Evolutionary conservation across 768 basidiomycete species (phyloP).

Genomic region (Termitomyces sp.): DNA sequence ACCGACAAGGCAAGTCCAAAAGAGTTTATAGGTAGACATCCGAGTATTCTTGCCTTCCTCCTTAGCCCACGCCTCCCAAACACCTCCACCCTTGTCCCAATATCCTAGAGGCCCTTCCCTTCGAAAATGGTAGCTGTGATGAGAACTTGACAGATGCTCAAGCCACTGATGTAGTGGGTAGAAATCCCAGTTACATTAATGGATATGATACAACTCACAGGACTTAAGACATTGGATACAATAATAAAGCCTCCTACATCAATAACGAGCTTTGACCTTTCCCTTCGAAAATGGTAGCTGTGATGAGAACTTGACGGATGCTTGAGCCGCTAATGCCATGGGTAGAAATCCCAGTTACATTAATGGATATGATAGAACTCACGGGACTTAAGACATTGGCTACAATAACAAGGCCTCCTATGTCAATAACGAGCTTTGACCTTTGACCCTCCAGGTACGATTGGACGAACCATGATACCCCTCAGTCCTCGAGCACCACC

Average conservation of each 20-base stretch:
- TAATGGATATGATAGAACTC: constrained; percentile 33
- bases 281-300: constrained; percentile 61
- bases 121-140: constrained; percentile 66
- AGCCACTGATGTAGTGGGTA: constrained; percentile 12
- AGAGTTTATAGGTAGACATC: constrained; percentile 4
- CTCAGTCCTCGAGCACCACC: constrained; percentile 89
- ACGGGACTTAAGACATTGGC: constrained; percentile 92
- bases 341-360: neutral
- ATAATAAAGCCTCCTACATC: constrained; percentile 69
- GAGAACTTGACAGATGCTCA: constrained; percentile 78
- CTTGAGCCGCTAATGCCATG: constrained; percentile 33
- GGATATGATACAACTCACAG: constrained; percentile 58
- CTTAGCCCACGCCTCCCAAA: constrained; percentile 76
- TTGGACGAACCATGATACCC: constrained; percentile 71
- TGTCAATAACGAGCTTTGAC: neutral
- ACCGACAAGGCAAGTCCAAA: no score
- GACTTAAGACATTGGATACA: constrained; percentile 92
- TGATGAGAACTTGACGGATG: constrained; percentile 80
- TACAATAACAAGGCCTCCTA: constrained; percentile 83
- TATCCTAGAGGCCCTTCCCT: constrained; percentile 64
- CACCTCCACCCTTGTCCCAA: constrained; percentile 66
- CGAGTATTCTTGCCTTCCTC: constrained; percentile 47
- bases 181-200: neutral
- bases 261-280: no score
- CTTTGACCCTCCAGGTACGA: neutral